Evolutionary conservation across 1,284 basidiomycete species (phyloP).

Genomic region (Leccinum subrobustum): DNA sequence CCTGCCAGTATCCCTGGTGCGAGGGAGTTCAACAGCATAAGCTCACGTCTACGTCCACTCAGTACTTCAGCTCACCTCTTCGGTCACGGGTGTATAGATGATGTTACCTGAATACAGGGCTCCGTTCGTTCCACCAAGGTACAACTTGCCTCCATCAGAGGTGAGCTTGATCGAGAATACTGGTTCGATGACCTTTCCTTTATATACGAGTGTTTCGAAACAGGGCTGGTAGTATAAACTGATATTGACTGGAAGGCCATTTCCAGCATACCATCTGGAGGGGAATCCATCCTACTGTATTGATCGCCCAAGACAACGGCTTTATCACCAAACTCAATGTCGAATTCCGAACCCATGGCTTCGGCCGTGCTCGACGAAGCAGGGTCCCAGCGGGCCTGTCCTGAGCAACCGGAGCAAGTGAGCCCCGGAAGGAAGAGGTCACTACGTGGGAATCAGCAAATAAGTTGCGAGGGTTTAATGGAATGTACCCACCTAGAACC

Average conservation of each 20-base stretch:
- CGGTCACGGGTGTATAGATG: background rate
- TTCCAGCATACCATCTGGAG: background rate
- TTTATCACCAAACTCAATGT: background rate
- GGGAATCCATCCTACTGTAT: background rate
- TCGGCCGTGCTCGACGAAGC: background rate
- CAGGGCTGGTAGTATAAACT: background rate
- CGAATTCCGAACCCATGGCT: background rate
- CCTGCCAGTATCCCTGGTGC: background rate
- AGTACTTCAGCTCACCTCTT: background rate
- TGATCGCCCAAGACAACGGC: background rate
- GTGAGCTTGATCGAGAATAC: background rate
- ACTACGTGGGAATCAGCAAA: background rate
- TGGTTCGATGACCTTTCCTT: background rate
- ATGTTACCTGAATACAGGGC: background rate
- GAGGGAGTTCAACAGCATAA: background rate
- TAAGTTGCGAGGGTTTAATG: background rate
- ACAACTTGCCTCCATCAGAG: background rate
- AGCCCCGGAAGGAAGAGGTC: background rate
- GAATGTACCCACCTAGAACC: background rate
- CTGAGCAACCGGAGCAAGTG: background rate
- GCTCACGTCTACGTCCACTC: background rate
- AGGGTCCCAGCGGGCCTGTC: background rate
- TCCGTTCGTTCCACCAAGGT: background rate
- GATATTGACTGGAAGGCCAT: background rate
- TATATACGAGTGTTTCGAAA: background rate